Percentiles rank a stretch among this genome's conserved stretches.
Evolutionary conservation across 2,329 filamentous ascomycete species (phyloP).

Genomic region (Aphanocladium album): DNA sequence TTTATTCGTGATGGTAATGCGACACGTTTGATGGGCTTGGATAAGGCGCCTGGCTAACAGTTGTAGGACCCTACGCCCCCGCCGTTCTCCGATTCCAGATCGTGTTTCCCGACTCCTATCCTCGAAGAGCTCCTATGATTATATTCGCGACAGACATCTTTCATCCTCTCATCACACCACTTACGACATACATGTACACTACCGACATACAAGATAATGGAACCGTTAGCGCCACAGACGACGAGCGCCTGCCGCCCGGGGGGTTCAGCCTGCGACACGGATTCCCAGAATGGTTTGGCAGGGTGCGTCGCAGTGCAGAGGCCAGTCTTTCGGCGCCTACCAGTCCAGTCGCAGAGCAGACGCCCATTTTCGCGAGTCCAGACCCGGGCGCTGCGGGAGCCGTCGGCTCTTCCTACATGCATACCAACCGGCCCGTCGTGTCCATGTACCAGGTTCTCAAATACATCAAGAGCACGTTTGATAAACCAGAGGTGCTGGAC

Average conservation of each 20-base stretch:
- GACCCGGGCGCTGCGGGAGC: background rate
- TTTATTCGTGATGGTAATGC: constrained; percentile 78
- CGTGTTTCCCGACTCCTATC: constrained; percentile 77
- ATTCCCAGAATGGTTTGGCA: constrained; percentile 85
- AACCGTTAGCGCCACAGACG: constrained; percentile 77
- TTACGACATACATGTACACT: constrained; percentile 92
- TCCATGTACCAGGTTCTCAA: constrained; percentile 65
- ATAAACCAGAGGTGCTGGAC: constrained; percentile 71
- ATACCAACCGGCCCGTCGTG: constrained; percentile 16
- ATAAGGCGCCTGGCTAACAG: background rate
- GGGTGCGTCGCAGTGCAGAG: constrained; percentile 38
- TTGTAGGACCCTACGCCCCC: constrained; percentile 76
- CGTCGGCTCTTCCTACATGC: background rate
- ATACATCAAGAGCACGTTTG: constrained; percentile 80
- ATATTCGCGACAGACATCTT: constrained; percentile 92
- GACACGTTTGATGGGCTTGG: constrained; percentile 7
- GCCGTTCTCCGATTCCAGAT: constrained; percentile 88
- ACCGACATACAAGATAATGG: constrained; percentile 70
- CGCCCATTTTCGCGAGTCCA: background rate
- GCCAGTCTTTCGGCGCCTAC: constrained; percentile 15
- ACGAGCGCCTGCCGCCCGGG: constrained; percentile 78
- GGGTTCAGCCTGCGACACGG: constrained; percentile 87
- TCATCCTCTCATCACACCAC: constrained; percentile 84
- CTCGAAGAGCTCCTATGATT: constrained; percentile 72
- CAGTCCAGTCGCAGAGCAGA: background rate